A percentile compares a stretch with the other conserved stretches of the same genome.
These are phyloP conservation scores for Boletus rufocinnamomeus DNA, from an alignment of 768 basidiomycete genomes.

Conservation along the genomic window DNA sequence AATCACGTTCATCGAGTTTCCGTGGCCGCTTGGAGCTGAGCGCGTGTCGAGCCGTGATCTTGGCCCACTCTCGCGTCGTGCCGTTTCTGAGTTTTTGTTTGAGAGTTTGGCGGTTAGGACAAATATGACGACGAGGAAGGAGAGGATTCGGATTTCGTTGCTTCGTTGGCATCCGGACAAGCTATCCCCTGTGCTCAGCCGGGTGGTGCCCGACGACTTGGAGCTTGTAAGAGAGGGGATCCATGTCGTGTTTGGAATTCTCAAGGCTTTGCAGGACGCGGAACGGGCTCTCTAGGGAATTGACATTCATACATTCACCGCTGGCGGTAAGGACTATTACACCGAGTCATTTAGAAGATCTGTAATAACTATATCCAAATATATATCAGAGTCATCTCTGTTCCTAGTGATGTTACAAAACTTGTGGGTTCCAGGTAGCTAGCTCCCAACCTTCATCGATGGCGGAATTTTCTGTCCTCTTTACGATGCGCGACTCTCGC, in stretches of 20 bases:
- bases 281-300: constrained; percentile 25
- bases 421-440: too few relatives aligned
- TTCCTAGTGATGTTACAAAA: too few relatives aligned
- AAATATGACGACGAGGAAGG: constrained; percentile 46
- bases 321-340: constrained; percentile 13
- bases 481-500: not conserved
- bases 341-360: not conserved
- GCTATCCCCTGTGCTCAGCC: constrained; percentile 44
- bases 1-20: constrained; percentile 53
- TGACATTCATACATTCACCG: not conserved
- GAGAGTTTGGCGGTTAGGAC: constrained; percentile 45
- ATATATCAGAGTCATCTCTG: not conserved
- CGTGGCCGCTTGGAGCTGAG: constrained; percentile 54
- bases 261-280: constrained; percentile 37
- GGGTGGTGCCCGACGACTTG: constrained; percentile 46
- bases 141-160: constrained; percentile 58
- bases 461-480: not conserved
- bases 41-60: constrained; percentile 22
- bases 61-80: constrained; percentile 38
- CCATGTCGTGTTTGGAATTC: constrained; percentile 41
- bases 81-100: constrained; percentile 54
- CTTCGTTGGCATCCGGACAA: constrained; percentile 75
- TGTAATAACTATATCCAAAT: not conserved
- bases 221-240: constrained; percentile 50
- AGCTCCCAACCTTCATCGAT: too few relatives aligned